These are phyloP conservation scores for Monascus purpureus DNA, from an alignment of 495 filamentous ascomycete species.

Conservation along the genomic window DNA sequence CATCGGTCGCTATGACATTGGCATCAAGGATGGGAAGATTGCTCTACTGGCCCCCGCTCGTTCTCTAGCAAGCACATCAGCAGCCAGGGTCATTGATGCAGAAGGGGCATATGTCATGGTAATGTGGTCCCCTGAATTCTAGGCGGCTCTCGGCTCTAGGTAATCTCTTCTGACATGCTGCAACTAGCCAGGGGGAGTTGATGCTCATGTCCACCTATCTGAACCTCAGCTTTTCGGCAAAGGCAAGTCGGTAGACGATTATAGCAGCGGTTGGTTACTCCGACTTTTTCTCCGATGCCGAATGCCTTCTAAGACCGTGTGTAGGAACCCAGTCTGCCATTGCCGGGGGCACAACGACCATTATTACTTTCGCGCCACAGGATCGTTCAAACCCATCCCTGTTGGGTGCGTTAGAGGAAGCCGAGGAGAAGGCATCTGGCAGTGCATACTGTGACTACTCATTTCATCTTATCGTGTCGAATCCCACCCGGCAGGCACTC, in stretches of 20 bases:
- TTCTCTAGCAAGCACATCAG: slow-evolving; percentile 13
- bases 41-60: slow-evolving; percentile 22
- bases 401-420: slow-evolving; percentile 29
- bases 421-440: slow-evolving; percentile 28
- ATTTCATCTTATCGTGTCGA: slow-evolving; percentile 46
- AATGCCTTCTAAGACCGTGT: no score
- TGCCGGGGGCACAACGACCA: slow-evolving; percentile 46
- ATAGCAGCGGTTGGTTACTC: no score
- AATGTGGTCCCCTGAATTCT: no score
- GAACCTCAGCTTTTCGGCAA: slow-evolving; percentile 30
- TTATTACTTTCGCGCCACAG: slow-evolving; percentile 45
- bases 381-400: slow-evolving; percentile 34
- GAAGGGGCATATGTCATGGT: slow-evolving; percentile 18
- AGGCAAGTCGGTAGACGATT: no score
- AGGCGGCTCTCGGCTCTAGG: no score
- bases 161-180: no score
- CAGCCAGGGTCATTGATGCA: slow-evolving; percentile 10
- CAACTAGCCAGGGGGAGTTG: slow-evolving; percentile 35
- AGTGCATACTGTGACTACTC: slow-evolving; percentile 45
- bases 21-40: slow-evolving; percentile 38
- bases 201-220: slow-evolving; percentile 30
- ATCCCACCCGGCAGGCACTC: slow-evolving; percentile 30
- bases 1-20: no score
- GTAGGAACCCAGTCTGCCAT: slow-evolving; percentile 45
- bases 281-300: no score